Evolutionary conservation across 805 yeast genomes (phyloP).

Genomic region (Pichia occidentalis): DNA sequence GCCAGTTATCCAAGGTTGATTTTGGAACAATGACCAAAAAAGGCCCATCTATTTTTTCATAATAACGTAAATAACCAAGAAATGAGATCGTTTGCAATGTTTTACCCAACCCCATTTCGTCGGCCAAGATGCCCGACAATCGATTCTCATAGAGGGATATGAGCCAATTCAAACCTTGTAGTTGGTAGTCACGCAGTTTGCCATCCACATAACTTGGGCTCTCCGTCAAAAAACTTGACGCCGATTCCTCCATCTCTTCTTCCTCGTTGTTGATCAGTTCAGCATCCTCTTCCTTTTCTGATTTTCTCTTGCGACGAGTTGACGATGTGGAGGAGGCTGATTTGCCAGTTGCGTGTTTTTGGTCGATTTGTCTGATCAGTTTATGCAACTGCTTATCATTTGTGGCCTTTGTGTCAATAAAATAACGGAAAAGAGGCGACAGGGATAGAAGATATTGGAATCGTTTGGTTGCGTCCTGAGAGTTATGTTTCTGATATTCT

Average conservation of each 20-base stretch:
- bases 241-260: conserved; percentile 55
- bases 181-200: conserved; percentile 78
- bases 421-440: conserved; percentile 83
- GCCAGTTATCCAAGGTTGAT: conserved; percentile 94
- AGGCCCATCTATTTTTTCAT: conserved; percentile 79
- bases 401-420: conserved; percentile 73
- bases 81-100: conserved; percentile 93
- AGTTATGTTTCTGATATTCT: conserved; percentile 48
- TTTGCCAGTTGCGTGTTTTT: conserved; percentile 36
- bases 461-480: conserved; percentile 59
- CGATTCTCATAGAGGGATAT: conserved; percentile 81
- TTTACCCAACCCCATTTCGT: conserved; percentile 97
- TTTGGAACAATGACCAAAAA: conserved; percentile 90
- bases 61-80: conserved; percentile 77
- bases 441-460: conserved; percentile 75
- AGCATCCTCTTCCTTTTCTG: conserved; percentile 94
- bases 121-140: conserved; percentile 90
- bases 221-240: conserved; percentile 71
- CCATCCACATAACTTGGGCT: conserved; percentile 80
- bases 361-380: conserved; percentile 50
- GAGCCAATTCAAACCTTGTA: conserved; percentile 94
- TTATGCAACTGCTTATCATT: conserved; percentile 68
- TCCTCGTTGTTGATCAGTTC: conserved; percentile 83
- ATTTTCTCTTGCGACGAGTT: conserved; percentile 59
- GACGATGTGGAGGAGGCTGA: conserved; percentile 5